A percentile compares a stretch with the other conserved stretches of the same genome.
Evolutionary conservation across 441 rosid species (phyloP).

Genomic region (Gossypium schwendimanii): DNA sequence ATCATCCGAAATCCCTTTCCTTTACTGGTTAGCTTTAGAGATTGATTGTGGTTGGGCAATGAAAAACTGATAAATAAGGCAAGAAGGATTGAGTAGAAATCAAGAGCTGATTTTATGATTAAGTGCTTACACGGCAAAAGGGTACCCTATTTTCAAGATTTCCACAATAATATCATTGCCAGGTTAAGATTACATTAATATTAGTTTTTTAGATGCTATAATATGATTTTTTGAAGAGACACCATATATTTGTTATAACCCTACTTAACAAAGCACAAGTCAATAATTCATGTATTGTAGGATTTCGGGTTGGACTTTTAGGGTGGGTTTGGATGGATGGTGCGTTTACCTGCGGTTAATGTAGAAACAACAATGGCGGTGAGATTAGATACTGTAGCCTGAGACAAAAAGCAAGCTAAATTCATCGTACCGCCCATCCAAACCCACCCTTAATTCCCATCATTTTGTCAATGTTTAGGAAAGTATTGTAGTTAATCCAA

Average conservation of each 20-base stretch:
- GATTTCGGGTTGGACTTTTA: background rate
- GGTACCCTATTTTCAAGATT: background rate
- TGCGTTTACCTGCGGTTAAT: too few relatives aligned
- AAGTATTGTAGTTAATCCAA: background rate
- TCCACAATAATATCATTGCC: background rate
- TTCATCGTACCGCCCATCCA: too few relatives aligned
- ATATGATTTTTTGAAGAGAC: background rate
- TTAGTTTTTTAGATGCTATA: background rate
- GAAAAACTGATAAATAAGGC: background rate
- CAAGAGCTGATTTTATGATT: background rate
- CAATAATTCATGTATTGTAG: background rate
- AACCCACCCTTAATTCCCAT: background rate
- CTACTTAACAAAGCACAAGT: background rate
- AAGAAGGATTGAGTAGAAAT: background rate
- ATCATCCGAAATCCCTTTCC: background rate
- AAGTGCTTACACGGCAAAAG: background rate
- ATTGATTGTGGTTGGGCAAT: background rate
- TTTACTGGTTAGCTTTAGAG: background rate
- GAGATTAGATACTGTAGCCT: too few relatives aligned
- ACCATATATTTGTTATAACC: background rate
- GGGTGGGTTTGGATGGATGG: too few relatives aligned
- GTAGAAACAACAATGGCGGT: too few relatives aligned
- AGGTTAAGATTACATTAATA: background rate
- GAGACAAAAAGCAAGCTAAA: too few relatives aligned
- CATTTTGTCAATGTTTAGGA: constrained; percentile 3